phyloP scores from a whole-genome alignment of 495 filamentous ascomycete species.

The Geopyxis carbonaria region DNA sequence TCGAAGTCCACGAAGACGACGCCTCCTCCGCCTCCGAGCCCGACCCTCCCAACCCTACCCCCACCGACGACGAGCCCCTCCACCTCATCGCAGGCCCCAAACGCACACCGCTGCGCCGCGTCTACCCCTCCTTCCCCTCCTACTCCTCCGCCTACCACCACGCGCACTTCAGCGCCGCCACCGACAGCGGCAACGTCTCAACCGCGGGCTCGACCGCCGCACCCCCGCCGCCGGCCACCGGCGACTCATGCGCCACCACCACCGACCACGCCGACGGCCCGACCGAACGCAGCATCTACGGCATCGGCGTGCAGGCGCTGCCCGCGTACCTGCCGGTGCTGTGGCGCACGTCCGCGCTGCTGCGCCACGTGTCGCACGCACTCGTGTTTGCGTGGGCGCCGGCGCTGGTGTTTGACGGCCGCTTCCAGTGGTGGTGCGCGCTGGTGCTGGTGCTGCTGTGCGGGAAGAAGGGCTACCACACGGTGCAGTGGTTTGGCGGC shows the following conservation, averaged over 20 bases:
- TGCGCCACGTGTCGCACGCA: slow-evolving; percentile 18
- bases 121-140: slow-evolving; percentile 20
- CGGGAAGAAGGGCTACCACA: slow-evolving; percentile 21
- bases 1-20: slow-evolving; percentile 19
- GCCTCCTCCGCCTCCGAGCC: slow-evolving; percentile 1
- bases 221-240: slow-evolving; percentile 16
- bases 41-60: slow-evolving; percentile 1
- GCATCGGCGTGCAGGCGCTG: slow-evolving; percentile 16
- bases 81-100: slow-evolving; percentile 6
- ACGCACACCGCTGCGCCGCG: slow-evolving; percentile 12
- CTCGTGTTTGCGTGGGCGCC: slow-evolving; percentile 24
- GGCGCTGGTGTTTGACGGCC: slow-evolving; percentile 13
- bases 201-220: background rate
- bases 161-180: slow-evolving; percentile 11
- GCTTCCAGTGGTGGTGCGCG: slow-evolving; percentile 18
- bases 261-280: background rate
- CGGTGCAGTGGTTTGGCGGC: slow-evolving; percentile 25
- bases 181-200: background rate
- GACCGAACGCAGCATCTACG: slow-evolving; percentile 13
- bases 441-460: slow-evolving; percentile 15
- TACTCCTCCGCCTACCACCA: slow-evolving; percentile 21
- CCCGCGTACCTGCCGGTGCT: slow-evolving; percentile 15
- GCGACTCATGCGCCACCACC: background rate
- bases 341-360: slow-evolving; percentile 19
- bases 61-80: slow-evolving; percentile 6